Percentiles rank a stretch among this genome's conserved stretches.
phyloP scores from a whole-genome alignment of 192 early-diverging fungal species.

The Backusella sp. region DNA sequence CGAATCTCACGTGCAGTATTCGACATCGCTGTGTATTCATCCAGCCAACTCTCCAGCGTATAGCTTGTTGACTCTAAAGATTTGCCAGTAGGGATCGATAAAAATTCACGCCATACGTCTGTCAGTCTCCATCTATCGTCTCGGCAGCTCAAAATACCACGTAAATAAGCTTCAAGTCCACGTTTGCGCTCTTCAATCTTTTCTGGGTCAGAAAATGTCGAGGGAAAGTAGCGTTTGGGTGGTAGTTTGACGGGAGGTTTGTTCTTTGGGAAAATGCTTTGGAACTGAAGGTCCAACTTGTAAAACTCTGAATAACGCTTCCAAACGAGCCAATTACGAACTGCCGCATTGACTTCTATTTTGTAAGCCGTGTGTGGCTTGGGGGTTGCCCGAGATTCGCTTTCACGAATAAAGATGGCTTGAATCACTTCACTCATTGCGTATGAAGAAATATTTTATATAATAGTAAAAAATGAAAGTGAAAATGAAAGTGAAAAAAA shows the following conservation, averaged over 20 bases:
- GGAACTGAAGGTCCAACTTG: slow-evolving; percentile 60
- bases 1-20: slow-evolving; percentile 69
- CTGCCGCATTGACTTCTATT: slow-evolving; percentile 72
- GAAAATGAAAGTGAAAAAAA: slow-evolving; percentile 17
- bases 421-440: slow-evolving; percentile 57
- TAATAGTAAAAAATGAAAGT: slow-evolving; percentile 30
- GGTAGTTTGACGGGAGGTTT: slow-evolving; percentile 67
- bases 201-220: slow-evolving; percentile 55
- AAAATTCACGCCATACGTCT: slow-evolving; percentile 71
- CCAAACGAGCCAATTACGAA: slow-evolving; percentile 86
- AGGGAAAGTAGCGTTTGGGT: slow-evolving; percentile 68
- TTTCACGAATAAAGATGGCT: slow-evolving; percentile 52
- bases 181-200: slow-evolving; percentile 71
- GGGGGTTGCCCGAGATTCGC: slow-evolving; percentile 50
- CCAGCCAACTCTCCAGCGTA: slow-evolving; percentile 80
- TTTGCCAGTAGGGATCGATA: slow-evolving; percentile 62
- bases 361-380: slow-evolving; percentile 74
- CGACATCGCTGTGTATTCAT: slow-evolving; percentile 66
- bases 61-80: slow-evolving; percentile 44
- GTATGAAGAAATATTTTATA: not conserved
- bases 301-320: slow-evolving; percentile 85
- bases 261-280: slow-evolving; percentile 62
- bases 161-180: slow-evolving; percentile 78
- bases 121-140: slow-evolving; percentile 80
- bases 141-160: slow-evolving; percentile 63